Base-by-base conservation (phyloP, 176 grass and related monocot genomes). In the Musa schizocarpa region DNA sequence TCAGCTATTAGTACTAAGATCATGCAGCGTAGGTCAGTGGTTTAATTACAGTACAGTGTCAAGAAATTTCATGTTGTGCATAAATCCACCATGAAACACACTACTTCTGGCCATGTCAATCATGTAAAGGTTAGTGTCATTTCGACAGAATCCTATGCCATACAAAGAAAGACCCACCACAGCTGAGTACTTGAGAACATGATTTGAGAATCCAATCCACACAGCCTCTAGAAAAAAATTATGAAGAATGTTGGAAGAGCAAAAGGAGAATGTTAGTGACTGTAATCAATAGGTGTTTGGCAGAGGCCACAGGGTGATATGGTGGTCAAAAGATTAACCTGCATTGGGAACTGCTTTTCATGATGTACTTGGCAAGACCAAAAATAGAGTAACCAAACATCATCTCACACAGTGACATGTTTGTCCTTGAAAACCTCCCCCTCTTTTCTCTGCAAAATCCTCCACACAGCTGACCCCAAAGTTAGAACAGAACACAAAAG, bases 71-170 rank as follows among this genome's bases (percentile, higher is more conserved):
- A 43, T 6, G 34, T 43, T 43, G 34, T 43, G 3, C 34, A 0
- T 43, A 43, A 6, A 43, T 43, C 34, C 34, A 43, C 85, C 77
- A 87, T 58, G 85, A 80, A 76, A 29, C 69, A 17, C 65, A 64
- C 57, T 50, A 1, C 7, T 11, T 53, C 2, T 20, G 25, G 52
- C 61, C 5, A 43, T 43, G 34, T 43, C 34, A 43, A 3, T 43
- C 34, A 5, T 43, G 34, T 43, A 43, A 43, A 43, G 34, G 34
- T 43, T 43, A 43, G 34, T 43, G 34, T 43, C 34, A 43, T 43
- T 6, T 43, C 34, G 34, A 43, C 34, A 43, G 66, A 69, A 69
- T 69, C 66, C 29, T n/a, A 69, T 50, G 29, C 17, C 63, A 65
- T 65, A 24, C n/a, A 65, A 24, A 65, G 21, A 65, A 24, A 65